Base-by-base conservation (phyloP, 169 alveolate species). In the Plasmodium knowlesi region DNA sequence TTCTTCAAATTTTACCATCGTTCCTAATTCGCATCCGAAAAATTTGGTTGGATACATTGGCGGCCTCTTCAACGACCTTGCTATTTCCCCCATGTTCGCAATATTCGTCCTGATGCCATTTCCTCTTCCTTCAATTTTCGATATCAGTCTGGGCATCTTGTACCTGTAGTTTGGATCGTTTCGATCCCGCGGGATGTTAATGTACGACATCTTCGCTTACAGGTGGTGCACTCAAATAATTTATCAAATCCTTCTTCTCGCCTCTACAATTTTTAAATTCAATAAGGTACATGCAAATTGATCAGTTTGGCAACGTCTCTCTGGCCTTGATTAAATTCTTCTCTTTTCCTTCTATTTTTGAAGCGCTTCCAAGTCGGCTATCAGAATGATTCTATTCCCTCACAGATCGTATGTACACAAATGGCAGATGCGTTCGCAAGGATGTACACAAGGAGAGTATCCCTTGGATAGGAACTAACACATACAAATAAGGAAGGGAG, bases 61-160 rank as follows among this genome's bases (percentile, higher is more conserved):
- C 2, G 98, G 98, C 32, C 99, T 92, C 83, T 98, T 98, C 46
- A 98, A 92, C 5, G 99, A 97, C 54, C 99, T 96, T 0, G 99
- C 99, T 72, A 99, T 99, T 72, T 99, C 99, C 28, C 98, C 99
- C 97, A 99, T 97, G 93, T 99, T 99, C 70, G 98, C 96, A 28
- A 99, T 97, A 95, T 99, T 98, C 28, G 99, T 99, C 95, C 98
- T 98, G 74, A 99, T 99, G 84, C 99, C 99, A 96, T 99, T 99
- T 25, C 99, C 99, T 92, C 98, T 95, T 79, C 99, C 99, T 94
- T 98, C 99, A 54, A 98, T 97, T 92, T 98, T 97, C 22, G 99
- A 97, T 67, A 96, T 96, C 95, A 98, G 93, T 86, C 96, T 98
- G 28, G 99, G 99, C 99, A 99, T 99, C 93, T 98, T 98, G 95